Conservation (phyloP, 2,329 filamentous ascomycete genomes). For the Nannizziopsis barbatae region DNA sequence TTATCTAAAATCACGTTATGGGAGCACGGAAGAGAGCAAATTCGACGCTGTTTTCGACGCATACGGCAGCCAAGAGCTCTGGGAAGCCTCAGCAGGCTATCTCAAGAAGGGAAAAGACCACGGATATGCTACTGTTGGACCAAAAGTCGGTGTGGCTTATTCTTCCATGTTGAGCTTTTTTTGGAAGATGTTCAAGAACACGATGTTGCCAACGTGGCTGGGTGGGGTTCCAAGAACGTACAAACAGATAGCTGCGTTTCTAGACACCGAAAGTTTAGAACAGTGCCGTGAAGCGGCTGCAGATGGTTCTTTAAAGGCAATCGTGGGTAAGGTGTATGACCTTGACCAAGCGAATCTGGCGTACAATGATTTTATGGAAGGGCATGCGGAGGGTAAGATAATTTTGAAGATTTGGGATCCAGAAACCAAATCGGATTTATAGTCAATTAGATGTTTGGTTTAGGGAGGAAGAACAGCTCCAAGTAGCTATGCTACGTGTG, state of each 20-base stretch:
- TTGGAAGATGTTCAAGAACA: slow-evolving; percentile 14
- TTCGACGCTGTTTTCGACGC: slow-evolving; percentile 14
- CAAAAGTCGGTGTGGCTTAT: slow-evolving; percentile 7
- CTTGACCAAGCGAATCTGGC: slow-evolving; percentile 6
- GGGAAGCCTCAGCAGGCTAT: slow-evolving; percentile 8
- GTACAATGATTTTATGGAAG: slow-evolving; percentile 6
- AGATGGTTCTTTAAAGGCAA: slow-evolving; percentile 8
- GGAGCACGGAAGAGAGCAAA: slow-evolving; percentile 1
- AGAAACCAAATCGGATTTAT: slow-evolving; percentile 2
- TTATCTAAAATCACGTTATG: slow-evolving; percentile 5
- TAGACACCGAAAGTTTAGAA: slow-evolving; percentile 11
- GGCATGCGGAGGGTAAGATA: slow-evolving; percentile 12
- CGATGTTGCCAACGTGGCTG: slow-evolving; percentile 7
- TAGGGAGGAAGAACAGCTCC: background rate
- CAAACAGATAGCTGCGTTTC: slow-evolving; percentile 13
- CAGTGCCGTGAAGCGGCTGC: slow-evolving; percentile 11
- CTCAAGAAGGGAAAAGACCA: slow-evolving; percentile 12
- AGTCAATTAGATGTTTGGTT: background rate
- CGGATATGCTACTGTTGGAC: slow-evolving; percentile 12
- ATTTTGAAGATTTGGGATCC: slow-evolving; percentile 13
- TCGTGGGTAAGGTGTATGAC: slow-evolving; percentile 7
- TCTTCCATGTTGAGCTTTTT: slow-evolving; percentile 9
- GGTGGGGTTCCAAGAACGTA: slow-evolving; percentile 12
- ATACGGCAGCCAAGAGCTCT: slow-evolving; percentile 13
- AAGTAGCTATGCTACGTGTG: no score